Conservation (phyloP, 2,329 filamentous ascomycete genomes). For the Aureobasidium leucospermi region DNA sequence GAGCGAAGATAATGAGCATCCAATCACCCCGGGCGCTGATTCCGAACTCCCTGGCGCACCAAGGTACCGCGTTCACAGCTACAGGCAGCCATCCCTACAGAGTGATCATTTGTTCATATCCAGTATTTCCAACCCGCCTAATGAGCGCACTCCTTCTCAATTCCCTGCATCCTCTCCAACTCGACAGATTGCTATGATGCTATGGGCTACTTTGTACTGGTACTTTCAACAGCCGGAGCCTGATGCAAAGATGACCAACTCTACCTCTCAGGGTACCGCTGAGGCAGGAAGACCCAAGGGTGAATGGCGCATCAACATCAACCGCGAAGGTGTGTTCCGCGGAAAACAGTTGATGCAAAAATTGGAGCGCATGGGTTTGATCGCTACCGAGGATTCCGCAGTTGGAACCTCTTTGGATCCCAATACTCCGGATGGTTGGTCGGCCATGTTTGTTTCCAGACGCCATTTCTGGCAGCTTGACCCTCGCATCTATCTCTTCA, state of each 20-base stretch:
- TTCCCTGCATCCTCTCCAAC: constrained; percentile 74
- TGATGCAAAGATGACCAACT: constrained; percentile 53
- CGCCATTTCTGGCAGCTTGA: constrained; percentile 90
- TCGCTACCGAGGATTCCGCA: constrained; percentile 66
- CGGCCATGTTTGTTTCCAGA: constrained; percentile 72
- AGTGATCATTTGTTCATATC: constrained; percentile 86
- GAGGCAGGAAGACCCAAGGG: constrained; percentile 65
- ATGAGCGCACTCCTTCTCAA: constrained; percentile 73
- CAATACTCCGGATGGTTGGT: constrained; percentile 60
- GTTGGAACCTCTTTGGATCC: constrained; percentile 54
- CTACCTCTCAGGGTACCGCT: constrained; percentile 57
- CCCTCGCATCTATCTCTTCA: constrained; percentile 79
- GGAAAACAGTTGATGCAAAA: constrained; percentile 78
- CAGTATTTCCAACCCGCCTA: constrained; percentile 75
- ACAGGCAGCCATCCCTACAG: constrained; percentile 64
- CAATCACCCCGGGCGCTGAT: constrained; percentile 12
- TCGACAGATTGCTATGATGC: constrained; percentile 89
- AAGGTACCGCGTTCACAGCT: constrained; percentile 52
- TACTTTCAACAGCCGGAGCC: constrained; percentile 89
- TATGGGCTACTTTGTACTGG: constrained; percentile 93
- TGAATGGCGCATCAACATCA: constrained; percentile 81
- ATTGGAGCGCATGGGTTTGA: constrained; percentile 85
- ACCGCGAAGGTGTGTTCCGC: constrained; percentile 79
- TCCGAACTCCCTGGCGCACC: constrained; percentile 15
- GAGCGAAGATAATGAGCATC: constrained; percentile 49